Base-by-base conservation (phyloP, 495 filamentous ascomycete genomes). In the Aspergillus baeticus region DNA sequence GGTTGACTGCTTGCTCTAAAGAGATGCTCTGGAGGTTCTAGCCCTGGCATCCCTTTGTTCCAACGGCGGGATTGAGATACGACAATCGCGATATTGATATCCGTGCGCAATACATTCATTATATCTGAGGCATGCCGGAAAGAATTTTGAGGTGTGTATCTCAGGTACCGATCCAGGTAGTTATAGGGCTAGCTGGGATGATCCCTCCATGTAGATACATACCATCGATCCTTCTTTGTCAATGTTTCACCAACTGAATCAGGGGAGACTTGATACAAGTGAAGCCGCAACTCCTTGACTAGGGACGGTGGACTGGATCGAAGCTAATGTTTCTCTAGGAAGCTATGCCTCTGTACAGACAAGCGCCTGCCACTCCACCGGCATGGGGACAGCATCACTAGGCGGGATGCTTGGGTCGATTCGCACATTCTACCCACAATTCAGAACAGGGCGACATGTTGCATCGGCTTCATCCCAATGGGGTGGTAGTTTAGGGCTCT, bases 91-190 rank as follows among this genome's bases (percentile, higher is more conserved):
- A 52, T 26, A 53, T 41, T 51, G 55, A 44, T 54, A 58, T 61
- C 58, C 54, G 59, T 61, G 62, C 62, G 62, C 55, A 39, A 59
- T 23, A 42, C 46, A 55, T 53, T 51, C n/a, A n/a, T n/a, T n/a
- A n/a, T n/a, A n/a, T 42, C 53, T 38, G 46, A 56, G 57, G 53
- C 58, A 57, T 60, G 50, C 43, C 55, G 50, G 26, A 29, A 37
- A 46, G 44, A 59, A 44, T 54, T 43, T 22, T 14, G 29, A 50
- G 47, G 29, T 5, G 10, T 20, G 13, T 20, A 2, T 23, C 22
- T 58, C 38, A 47, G 31, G 46, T 39, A 49, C 23, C 14, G 22
- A 20, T 6, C 11, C 26, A 17, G 39, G 41, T 29, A 48, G 42
- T 46, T 49, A 44, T 52, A 54, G 57, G 51, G 51, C 46, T 53